phyloP scores from a whole-genome alignment of 192 early-diverging fungal species.

The Helicostylum pulchrum region DNA sequence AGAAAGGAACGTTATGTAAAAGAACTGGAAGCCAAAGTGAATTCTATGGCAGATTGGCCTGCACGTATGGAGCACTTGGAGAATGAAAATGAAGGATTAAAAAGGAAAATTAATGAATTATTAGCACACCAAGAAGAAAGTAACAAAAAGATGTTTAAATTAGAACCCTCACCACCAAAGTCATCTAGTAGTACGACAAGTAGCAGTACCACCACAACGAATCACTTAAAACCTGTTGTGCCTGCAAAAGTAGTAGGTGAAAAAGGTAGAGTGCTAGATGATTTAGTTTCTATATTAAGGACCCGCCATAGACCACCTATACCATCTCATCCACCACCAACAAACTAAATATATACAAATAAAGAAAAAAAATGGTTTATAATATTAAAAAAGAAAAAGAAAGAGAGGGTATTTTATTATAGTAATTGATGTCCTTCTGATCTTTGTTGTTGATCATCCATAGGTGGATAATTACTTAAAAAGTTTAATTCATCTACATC shows the following conservation, averaged over 20 bases:
- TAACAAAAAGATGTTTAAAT: not conserved
- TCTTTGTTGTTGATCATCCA: conserved; percentile 8
- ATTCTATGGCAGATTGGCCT: conserved; percentile 12
- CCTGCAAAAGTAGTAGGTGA: not conserved
- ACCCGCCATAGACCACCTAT: conserved; percentile 18
- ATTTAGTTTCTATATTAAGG: conserved; percentile 14
- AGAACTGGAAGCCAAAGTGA: conserved; percentile 48
- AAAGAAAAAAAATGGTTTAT: not conserved
- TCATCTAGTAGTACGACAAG: not conserved
- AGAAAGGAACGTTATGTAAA: conserved; percentile 79
- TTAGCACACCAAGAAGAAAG: not conserved
- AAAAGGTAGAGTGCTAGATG: conserved; percentile 19
- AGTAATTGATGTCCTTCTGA: conserved; percentile 13
- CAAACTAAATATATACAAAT: conserved; percentile 5
- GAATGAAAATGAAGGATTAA: conserved; percentile 11
- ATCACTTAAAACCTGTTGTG: not conserved
- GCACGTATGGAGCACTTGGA: conserved; percentile 14
- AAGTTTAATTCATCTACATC: not conserved
- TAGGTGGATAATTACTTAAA: not conserved
- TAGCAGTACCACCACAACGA: not conserved
- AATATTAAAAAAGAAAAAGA: not conserved
- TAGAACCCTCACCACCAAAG: not conserved
- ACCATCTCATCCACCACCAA: conserved; percentile 16
- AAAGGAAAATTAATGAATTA: conserved; percentile 3
- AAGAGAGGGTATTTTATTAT: conserved; percentile 1